Evolutionary conservation across 305 asterid genomes (phyloP).

Genomic region (Striga hermonthica): DNA sequence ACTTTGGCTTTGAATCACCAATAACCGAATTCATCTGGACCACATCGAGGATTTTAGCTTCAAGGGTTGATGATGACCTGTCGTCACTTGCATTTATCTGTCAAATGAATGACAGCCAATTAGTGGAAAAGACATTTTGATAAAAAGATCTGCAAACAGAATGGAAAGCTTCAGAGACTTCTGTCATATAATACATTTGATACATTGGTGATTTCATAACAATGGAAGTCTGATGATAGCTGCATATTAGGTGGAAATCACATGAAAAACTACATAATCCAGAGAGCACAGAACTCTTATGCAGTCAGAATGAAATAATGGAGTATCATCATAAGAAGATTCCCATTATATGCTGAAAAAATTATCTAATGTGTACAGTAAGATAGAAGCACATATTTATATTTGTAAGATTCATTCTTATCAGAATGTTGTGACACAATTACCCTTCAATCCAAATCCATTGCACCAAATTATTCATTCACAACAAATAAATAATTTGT

Average conservation of each 20-base stretch:
- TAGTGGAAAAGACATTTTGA: constrained; percentile 23
- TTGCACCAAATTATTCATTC: constrained; percentile 24
- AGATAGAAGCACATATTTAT: constrained; percentile 15
- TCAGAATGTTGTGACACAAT: constrained; percentile 19
- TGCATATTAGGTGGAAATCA: constrained; percentile 18
- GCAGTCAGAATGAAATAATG: constrained; percentile 23
- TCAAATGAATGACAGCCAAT: constrained; percentile 33
- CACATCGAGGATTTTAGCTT: constrained; percentile 87
- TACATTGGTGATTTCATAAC: constrained; percentile 7
- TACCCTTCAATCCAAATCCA: constrained; percentile 20
- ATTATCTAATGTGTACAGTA: constrained; percentile 18
- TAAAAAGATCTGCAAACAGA: constrained; percentile 5
- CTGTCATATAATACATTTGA: constrained; percentile 9
- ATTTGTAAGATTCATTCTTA: constrained; percentile 11
- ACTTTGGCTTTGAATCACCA: constrained; percentile 91
- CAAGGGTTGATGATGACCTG: constrained; percentile 76
- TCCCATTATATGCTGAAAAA: constrained; percentile 11
- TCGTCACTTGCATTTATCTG: constrained; percentile 99
- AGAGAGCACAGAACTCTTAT: constrained; percentile 23
- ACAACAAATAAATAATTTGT: constrained; percentile 23
- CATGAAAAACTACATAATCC: constrained; percentile 16
- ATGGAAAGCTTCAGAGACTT: constrained; percentile 22
- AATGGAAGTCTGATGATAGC: constrained; percentile 13
- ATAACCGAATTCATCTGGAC: constrained; percentile 90
- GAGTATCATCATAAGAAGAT: background rate